Evolutionary conservation across 345 rosid species (phyloP).

Genomic region (Eutrema yunnanense): DNA sequence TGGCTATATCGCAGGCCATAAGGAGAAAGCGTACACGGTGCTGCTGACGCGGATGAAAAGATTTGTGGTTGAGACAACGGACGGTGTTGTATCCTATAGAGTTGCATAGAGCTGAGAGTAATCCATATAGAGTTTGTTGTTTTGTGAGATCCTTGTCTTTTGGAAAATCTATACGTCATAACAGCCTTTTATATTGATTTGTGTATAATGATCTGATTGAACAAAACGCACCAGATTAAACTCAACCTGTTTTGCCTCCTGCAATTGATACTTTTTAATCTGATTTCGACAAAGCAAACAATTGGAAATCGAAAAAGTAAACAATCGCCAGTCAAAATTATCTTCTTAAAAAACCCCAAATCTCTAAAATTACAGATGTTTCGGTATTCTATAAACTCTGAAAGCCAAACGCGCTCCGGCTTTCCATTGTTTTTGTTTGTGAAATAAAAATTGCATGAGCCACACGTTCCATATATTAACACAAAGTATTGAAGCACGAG

Average conservation of each 20-base stretch:
- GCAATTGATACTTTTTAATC: no score
- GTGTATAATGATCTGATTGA: not conserved
- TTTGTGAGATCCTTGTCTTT: not conserved
- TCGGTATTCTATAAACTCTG: slow-evolving; percentile 25
- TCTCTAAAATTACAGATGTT: slow-evolving; percentile 26
- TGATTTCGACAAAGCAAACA: not conserved
- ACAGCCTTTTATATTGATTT: not conserved
- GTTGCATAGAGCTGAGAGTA: slow-evolving; percentile 17
- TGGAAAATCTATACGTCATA: not conserved
- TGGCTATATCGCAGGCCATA: slow-evolving; percentile 41
- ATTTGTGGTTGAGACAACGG: slow-evolving; percentile 53
- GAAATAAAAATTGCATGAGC: slow-evolving; percentile 24
- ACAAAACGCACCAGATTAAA: not conserved
- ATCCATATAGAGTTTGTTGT: not conserved
- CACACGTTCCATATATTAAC: slow-evolving; percentile 24
- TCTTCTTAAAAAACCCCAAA: slow-evolving; percentile 11
- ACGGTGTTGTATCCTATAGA: slow-evolving; percentile 52
- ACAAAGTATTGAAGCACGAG: slow-evolving; percentile 24
- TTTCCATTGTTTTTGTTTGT: not conserved
- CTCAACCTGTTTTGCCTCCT: no score
- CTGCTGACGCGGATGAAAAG: slow-evolving; percentile 59
- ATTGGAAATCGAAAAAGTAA: not conserved
- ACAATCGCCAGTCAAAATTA: slow-evolving; percentile 1
- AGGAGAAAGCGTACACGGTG: slow-evolving; percentile 55
- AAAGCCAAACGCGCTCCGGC: slow-evolving; percentile 23